Percentiles rank a stretch among this genome's conserved stretches.
phyloP scores from a whole-genome alignment of 352 stramenopile species.

The Pythium brassicae region DNA sequence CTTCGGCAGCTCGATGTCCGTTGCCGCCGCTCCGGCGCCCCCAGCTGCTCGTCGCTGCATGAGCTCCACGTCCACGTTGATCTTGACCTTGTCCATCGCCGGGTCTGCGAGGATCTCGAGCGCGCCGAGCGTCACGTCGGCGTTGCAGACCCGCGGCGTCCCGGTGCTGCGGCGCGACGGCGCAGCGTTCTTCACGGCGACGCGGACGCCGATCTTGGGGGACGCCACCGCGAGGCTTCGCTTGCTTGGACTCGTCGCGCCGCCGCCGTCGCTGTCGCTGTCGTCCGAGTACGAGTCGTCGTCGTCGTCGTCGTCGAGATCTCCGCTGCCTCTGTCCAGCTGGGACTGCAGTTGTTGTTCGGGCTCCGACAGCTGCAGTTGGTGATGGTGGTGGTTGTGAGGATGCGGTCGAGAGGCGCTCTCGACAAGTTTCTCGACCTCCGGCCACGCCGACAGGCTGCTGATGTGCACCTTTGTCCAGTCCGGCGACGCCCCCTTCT shows the following conservation, averaged over 20 bases:
- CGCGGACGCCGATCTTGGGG: slow-evolving; percentile 12
- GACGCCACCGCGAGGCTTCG: slow-evolving; percentile 3
- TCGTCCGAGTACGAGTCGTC: slow-evolving; percentile 38
- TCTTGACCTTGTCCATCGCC: slow-evolving; percentile 46
- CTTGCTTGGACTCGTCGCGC: slow-evolving; percentile 7
- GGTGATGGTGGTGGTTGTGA: not conserved
- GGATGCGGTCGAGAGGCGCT: not conserved
- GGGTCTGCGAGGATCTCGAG: slow-evolving; percentile 49
- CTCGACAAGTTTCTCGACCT: slow-evolving; percentile 26
- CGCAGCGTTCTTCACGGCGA: slow-evolving; percentile 10
- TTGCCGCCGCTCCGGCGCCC: slow-evolving; percentile 9
- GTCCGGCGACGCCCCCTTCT: slow-evolving; percentile 45
- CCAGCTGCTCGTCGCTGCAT: slow-evolving; percentile 22
- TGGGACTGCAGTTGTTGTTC: not conserved
- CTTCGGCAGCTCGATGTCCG: slow-evolving; percentile 36
- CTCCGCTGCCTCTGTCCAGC: not conserved
- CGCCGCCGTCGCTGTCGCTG: slow-evolving; percentile 34
- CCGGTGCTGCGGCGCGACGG: slow-evolving; percentile 13
- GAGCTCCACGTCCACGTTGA: slow-evolving; percentile 60
- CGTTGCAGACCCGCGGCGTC: slow-evolving; percentile 48
- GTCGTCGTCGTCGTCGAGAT: slow-evolving; percentile 16
- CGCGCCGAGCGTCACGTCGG: slow-evolving; percentile 45
- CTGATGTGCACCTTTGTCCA: slow-evolving; percentile 54
- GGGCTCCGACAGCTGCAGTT: not conserved
- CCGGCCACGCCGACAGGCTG: slow-evolving; percentile 41